Evolutionary conservation across 352 stramenopile genomes (phyloP).

Genomic region (Phytophthora pinifolia): DNA sequence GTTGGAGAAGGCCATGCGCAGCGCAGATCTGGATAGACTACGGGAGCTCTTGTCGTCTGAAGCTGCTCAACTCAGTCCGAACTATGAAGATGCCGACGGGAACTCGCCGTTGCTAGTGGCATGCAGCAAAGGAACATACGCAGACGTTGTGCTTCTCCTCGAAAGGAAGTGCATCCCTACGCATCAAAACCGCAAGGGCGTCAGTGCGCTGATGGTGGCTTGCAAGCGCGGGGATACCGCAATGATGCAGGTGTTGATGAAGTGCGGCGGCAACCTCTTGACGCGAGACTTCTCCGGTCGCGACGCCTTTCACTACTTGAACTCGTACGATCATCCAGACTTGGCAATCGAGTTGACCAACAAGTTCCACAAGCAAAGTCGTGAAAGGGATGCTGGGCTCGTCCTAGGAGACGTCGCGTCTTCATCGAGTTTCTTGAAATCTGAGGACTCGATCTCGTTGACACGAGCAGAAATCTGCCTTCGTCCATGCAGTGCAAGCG

Average conservation of each 20-base stretch:
- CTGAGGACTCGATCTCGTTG: conserved; percentile 23
- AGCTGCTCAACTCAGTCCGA: conserved; percentile 37
- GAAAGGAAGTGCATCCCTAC: conserved; percentile 39
- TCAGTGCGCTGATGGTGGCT: conserved; percentile 48
- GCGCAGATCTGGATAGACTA: conserved; percentile 32
- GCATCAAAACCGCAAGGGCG: conserved; percentile 48
- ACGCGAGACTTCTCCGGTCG: conserved; percentile 48
- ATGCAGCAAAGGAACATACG: conserved; percentile 25
- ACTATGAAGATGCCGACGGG: conserved; percentile 48
- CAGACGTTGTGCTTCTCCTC: conserved; percentile 43
- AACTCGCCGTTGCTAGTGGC: conserved; percentile 46
- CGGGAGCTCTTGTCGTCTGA: conserved; percentile 38
- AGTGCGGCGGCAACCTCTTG: conserved; percentile 34
- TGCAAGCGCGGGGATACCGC: conserved; percentile 41
- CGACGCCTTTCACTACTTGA: conserved; percentile 45
- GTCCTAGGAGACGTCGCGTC: conserved; percentile 8
- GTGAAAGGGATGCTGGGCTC: background rate
- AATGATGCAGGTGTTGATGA: conserved; percentile 44
- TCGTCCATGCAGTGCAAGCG: conserved; percentile 1
- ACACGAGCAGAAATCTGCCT: conserved; percentile 14
- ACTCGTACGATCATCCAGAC: conserved; percentile 44
- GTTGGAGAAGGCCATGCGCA: conserved; percentile 42
- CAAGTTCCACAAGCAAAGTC: conserved; percentile 3
- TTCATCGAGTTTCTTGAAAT: background rate
- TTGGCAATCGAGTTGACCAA: conserved; percentile 37